These are phyloP conservation scores for Hypoxylon sp. DNA, from an alignment of 2,329 filamentous ascomycete genomes.

Conservation along the genomic window DNA sequence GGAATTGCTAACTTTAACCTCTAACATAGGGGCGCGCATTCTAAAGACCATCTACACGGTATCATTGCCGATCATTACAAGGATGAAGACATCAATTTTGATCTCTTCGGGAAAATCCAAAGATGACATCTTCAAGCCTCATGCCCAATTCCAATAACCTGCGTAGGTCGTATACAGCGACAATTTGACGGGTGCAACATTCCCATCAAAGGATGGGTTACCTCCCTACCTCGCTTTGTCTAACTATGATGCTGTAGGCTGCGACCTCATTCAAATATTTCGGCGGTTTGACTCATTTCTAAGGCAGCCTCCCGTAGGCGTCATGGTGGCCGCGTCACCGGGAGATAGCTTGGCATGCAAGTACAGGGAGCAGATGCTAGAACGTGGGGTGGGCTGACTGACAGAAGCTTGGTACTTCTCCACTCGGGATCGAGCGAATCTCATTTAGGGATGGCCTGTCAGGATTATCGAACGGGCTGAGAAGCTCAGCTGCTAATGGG, in stretches of 20 bases:
- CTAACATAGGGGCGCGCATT: conserved; percentile 54
- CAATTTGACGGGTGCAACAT: conserved; percentile 9
- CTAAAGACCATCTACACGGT: conserved; percentile 78
- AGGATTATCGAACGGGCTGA: conserved; percentile 33
- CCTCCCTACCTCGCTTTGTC: conserved; percentile 21
- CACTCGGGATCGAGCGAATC: conserved; percentile 37
- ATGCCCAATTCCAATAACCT: conserved; percentile 27
- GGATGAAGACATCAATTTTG: conserved; percentile 77
- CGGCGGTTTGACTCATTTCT: conserved; percentile 38
- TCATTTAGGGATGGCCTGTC: conserved; percentile 27
- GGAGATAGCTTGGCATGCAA: conserved; percentile 33
- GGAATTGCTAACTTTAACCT: conserved; percentile 42
- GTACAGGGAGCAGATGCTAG: conserved; percentile 17
- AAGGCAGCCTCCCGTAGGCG: conserved; percentile 27
- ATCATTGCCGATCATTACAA: conserved; percentile 84
- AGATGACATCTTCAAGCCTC: conserved; percentile 41
- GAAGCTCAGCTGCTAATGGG: conserved; percentile 37
- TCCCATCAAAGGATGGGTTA: conserved; percentile 17
- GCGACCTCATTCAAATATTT: conserved; percentile 22
- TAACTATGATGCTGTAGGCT: conserved; percentile 13
- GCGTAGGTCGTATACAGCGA: conserved; percentile 3
- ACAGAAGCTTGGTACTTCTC: conserved; percentile 33
- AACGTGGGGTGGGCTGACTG: conserved; percentile 41
- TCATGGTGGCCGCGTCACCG: conserved; percentile 43
- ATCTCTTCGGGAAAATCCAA: conserved; percentile 60